Base-by-base conservation (phyloP, 23 red algal genomes). In the Chondrus crispus region DNA sequence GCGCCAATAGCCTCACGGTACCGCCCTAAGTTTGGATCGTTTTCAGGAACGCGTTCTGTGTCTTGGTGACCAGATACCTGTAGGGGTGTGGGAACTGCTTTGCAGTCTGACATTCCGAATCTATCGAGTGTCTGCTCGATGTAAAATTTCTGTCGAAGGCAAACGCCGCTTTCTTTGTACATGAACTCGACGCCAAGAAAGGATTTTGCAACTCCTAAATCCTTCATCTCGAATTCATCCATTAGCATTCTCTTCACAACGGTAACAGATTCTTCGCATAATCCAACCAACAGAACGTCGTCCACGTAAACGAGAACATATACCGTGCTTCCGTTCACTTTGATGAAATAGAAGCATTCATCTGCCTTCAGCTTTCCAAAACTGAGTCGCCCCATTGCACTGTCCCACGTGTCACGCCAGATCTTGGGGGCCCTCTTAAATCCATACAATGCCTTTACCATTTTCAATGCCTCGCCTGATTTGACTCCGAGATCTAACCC, bases 1-100 rank as follows among this genome's bases (percentile, higher is more conserved):
- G 74, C 13, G 18, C 74, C 88, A n/a, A 91, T 35, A 51, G 77
- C 74, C 43, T 91, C 72, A 38, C 52, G 54, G 51, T 63, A 81
- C 26, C 26, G 13, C 19, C 1, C 62, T 66, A 22, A 66, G 5
- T 66, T 22, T 62, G 47, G 79, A 30, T 55, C 49, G 18, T 52
- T 41, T 62, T 58, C 1, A 60, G 47, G 46, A 26, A 52, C 30
- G 22, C 12, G 30, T 83, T 2, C 28, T n/a, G 46, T 57, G 30
- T 83, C 79, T 30, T 58, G 11, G 33, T 28, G 32, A 26, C n/a
- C 52, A 14, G 20, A 39, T 13, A 2, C 41, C 29, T 62, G 46
- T 10, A 83, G 36, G 36, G 79, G 52, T 39, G 50, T 60, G 43
- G 29, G 24, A 24, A 83, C 79, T 37, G 0, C 9, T 36, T 55